Conservation (phyloP, 176 grass and related monocot genomes). For the Rhynchospora pubera region DNA sequence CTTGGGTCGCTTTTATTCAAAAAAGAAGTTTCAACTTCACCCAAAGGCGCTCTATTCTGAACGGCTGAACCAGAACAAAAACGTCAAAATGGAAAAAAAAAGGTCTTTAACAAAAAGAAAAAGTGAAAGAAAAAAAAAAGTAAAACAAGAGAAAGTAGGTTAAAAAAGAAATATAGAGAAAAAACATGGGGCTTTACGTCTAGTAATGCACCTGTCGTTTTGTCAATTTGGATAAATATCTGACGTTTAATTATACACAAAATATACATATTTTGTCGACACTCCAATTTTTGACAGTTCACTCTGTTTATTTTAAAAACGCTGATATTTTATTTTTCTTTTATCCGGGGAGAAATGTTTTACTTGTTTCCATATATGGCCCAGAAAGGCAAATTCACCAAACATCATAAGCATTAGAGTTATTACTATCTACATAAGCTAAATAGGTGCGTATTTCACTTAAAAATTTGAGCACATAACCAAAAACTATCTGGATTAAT, state of each 20-base stretch:
- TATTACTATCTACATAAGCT: background rate
- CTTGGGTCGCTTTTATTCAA: too few relatives aligned
- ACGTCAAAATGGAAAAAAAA: background rate
- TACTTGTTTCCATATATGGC: background rate
- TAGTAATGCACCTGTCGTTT: background rate
- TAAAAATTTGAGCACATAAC: too few relatives aligned
- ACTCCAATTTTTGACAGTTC: background rate
- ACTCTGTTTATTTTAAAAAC: background rate
- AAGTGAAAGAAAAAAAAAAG: background rate
- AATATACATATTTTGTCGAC: background rate
- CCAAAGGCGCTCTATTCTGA: background rate
- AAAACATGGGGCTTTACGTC: background rate
- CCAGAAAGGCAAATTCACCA: background rate
- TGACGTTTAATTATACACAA: background rate
- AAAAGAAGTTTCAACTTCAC: too few relatives aligned
- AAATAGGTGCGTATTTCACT: background rate
- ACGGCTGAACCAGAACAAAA: background rate
- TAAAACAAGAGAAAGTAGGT: background rate
- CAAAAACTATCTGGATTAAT: background rate
- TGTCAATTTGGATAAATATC: background rate
- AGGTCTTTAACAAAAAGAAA: constrained; percentile 3
- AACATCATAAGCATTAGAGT: background rate
- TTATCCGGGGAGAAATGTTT: background rate
- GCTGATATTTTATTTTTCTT: background rate
- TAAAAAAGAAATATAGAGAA: constrained; percentile 1